Evolutionary conservation across 1,284 basidiomycete species (phyloP).

Genomic region (Malassezia brasiliensis): DNA sequence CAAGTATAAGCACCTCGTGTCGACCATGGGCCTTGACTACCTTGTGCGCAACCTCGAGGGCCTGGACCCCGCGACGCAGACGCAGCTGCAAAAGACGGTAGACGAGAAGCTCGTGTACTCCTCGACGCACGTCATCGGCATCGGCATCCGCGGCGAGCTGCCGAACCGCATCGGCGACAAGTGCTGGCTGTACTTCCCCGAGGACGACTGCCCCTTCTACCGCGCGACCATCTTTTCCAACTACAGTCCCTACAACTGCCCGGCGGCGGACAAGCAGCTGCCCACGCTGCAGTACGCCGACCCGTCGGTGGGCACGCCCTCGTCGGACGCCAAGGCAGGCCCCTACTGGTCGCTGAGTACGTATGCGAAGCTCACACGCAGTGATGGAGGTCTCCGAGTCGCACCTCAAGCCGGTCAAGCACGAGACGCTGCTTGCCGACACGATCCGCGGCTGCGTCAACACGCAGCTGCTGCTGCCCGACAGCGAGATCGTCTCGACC

Average conservation of each 20-base stretch:
- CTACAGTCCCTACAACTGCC: slow-evolving; percentile 54
- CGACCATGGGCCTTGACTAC: slow-evolving; percentile 52
- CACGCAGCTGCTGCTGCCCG: slow-evolving; percentile 51
- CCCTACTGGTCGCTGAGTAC: slow-evolving; percentile 50
- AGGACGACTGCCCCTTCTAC: slow-evolving; percentile 54
- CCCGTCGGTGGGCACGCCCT: slow-evolving; percentile 47
- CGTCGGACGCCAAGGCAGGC: slow-evolving; percentile 49
- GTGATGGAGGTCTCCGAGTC: slow-evolving; percentile 55
- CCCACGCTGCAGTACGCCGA: slow-evolving; percentile 53
- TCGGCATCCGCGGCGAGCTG: slow-evolving; percentile 52
- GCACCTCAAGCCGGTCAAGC: slow-evolving; percentile 52
- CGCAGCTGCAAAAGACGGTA: slow-evolving; percentile 47
- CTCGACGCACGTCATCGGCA: slow-evolving; percentile 53
- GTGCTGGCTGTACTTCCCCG: slow-evolving; percentile 53
- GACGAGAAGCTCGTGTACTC: slow-evolving; percentile 51
- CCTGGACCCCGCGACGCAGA: slow-evolving; percentile 45
- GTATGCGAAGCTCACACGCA: slow-evolving; percentile 17
- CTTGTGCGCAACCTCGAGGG: slow-evolving; percentile 50
- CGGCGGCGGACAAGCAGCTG: slow-evolving; percentile 49
- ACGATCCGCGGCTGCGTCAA: slow-evolving; percentile 53
- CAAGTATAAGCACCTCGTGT: slow-evolving; percentile 52
- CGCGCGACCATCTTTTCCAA: slow-evolving; percentile 55
- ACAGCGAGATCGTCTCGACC: slow-evolving; percentile 53
- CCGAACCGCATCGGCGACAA: slow-evolving; percentile 54
- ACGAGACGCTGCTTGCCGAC: slow-evolving; percentile 51